phyloP scores from a whole-genome alignment of 192 early-diverging fungal genomes.

The Coemansia sp. region DNA sequence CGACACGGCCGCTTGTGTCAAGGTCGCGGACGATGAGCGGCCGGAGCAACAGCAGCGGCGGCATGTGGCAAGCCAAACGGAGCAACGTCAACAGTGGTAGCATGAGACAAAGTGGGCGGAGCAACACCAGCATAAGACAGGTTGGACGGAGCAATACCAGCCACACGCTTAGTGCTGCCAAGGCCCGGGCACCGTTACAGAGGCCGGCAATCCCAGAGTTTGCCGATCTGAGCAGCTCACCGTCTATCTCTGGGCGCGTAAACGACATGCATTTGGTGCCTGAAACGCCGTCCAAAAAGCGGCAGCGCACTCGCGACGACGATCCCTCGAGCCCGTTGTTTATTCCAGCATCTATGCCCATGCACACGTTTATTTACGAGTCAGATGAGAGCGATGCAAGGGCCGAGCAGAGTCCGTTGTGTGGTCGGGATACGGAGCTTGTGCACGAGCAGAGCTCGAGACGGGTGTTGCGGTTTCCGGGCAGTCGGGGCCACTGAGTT shows the following conservation, averaged over 20 bases:
- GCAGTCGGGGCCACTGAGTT: background rate
- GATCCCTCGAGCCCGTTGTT: conserved; percentile 11
- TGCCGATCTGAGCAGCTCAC: conserved; percentile 16
- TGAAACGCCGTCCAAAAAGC: conserved; percentile 28
- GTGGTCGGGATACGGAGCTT: background rate
- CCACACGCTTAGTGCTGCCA: background rate
- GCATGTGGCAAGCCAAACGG: background rate
- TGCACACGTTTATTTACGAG: conserved; percentile 27
- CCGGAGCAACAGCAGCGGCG: conserved; percentile 8
- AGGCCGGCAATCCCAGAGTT: conserved; percentile 18
- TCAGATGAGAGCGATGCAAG: conserved; percentile 28
- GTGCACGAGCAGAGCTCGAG: conserved; percentile 3
- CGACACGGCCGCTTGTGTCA: conserved; percentile 12
- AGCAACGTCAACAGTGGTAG: background rate
- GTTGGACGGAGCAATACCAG: background rate
- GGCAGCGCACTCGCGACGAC: conserved; percentile 17
- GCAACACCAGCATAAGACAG: conserved; percentile 2
- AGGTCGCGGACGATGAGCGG: conserved; percentile 15
- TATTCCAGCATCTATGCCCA: conserved; percentile 4
- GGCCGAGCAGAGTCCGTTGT: conserved; percentile 20
- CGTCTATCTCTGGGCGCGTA: conserved; percentile 8
- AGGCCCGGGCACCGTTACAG: background rate
- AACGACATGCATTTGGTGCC: conserved; percentile 3
- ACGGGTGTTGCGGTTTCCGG: conserved; percentile 12
- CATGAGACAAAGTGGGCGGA: conserved; percentile 6